Percentiles rank a stretch among this genome's conserved stretches.
phyloP scores from a whole-genome alignment of 2,329 filamentous ascomycete genomes.

The Colletotrichum cereale region DNA sequence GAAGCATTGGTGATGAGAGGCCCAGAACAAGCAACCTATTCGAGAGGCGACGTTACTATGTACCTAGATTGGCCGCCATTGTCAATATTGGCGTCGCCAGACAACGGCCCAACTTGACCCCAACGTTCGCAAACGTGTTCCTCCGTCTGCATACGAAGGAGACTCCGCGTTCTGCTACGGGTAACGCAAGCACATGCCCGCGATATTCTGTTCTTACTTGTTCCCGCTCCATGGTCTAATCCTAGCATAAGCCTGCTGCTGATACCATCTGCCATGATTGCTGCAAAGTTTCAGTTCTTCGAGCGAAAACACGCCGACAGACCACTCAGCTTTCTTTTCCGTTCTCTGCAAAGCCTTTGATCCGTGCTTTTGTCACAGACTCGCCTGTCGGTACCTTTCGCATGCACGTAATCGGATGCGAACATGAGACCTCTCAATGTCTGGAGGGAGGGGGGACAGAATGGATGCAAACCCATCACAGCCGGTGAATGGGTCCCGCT shows the following conservation, averaged over 20 bases:
- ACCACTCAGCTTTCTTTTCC: conserved; percentile 21
- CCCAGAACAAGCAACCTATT: conserved; percentile 33
- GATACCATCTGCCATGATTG: conserved; percentile 26
- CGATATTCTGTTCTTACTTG: no score
- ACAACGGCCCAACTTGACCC: neutral
- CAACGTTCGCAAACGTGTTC: neutral
- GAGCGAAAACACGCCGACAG: conserved; percentile 7
- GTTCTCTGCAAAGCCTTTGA: neutral
- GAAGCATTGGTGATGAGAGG: conserved; percentile 35
- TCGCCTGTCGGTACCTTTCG: neutral
- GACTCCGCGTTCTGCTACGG: neutral
- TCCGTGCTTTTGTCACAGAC: conserved; percentile 23
- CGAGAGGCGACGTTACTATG: neutral
- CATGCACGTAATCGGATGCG: conserved; percentile 2
- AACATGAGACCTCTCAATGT: neutral
- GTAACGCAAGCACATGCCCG: conserved; percentile 14
- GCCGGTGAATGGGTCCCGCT: neutral
- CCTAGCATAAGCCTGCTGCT: neutral
- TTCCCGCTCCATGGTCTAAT: conserved; percentile 13
- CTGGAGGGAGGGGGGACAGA: neutral
- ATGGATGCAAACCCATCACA: neutral
- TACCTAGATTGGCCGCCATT: neutral
- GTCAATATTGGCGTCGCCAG: conserved; percentile 6
- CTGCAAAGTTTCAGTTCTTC: conserved; percentile 32
- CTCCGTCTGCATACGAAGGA: neutral